Conservation (phyloP, 176 grass and related monocot species). For the Rhynchospora pubera region DNA sequence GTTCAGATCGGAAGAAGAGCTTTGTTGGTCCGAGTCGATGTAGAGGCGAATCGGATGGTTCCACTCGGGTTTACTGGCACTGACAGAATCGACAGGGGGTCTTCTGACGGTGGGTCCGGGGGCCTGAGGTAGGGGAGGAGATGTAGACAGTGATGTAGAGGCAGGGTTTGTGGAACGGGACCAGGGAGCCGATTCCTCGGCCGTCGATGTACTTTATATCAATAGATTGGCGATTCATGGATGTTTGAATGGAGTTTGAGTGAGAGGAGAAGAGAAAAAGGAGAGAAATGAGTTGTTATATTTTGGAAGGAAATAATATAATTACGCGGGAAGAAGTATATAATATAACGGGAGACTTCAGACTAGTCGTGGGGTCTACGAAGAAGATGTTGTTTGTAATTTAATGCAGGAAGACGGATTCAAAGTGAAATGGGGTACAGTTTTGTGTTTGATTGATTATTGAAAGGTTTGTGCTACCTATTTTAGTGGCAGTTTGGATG, state of each 20-base stretch:
- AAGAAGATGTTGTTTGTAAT: neutral
- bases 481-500: neutral
- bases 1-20: neutral
- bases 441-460: neutral
- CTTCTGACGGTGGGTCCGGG: constrained; percentile 38
- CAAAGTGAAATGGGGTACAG: neutral
- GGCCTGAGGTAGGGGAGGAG: neutral
- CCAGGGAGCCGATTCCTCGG: constrained; percentile 36
- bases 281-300: neutral
- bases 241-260: neutral
- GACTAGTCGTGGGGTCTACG: neutral
- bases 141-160: constrained; percentile 51
- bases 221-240: constrained; percentile 27
- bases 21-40: neutral
- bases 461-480: neutral
- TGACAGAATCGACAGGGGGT: constrained; percentile 32
- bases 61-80: constrained; percentile 54
- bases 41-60: constrained; percentile 46
- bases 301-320: neutral
- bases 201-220: constrained; percentile 52
- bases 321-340: neutral
- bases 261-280: neutral
- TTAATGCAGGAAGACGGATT: neutral
- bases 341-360: neutral
- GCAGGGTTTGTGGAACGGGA: constrained; percentile 45